Conservation (phyloP, 331 rosid species). For the Saraca asoca region DNA sequence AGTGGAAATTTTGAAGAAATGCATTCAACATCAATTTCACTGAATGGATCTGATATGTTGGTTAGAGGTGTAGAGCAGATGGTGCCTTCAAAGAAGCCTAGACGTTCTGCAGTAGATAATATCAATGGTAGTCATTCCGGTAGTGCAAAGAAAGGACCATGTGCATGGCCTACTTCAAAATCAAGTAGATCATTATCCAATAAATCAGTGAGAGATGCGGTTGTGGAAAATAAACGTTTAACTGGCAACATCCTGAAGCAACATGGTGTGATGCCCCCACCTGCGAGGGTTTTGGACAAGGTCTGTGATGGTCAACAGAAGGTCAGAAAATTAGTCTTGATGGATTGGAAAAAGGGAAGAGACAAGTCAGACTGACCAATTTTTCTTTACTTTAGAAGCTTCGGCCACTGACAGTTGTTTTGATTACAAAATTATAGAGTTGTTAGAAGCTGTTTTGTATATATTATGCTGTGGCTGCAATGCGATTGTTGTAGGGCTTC, state of each 20-base stretch:
- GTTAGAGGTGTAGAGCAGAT: constrained; percentile 49
- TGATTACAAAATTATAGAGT: constrained; percentile 18
- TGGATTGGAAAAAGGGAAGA: constrained; percentile 79
- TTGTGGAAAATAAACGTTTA: constrained; percentile 51
- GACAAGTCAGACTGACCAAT: constrained; percentile 53
- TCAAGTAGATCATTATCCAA: constrained; percentile 75
- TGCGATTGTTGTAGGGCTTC: constrained; percentile 38
- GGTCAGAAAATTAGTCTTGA: constrained; percentile 57
- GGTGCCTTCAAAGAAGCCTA: constrained; percentile 70
- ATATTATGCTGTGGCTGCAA: constrained; percentile 47
- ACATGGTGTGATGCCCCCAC: constrained; percentile 79
- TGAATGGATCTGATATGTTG: constrained; percentile 45
- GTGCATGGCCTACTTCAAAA: constrained; percentile 69
- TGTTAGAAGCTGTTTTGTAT: constrained; percentile 29
- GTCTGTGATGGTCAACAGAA: constrained; percentile 57
- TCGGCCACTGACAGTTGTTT: constrained; percentile 37
- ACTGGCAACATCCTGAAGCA: constrained; percentile 49
- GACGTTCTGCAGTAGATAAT: constrained; percentile 51
- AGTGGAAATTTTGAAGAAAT: constrained; percentile 58
- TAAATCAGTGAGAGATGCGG: constrained; percentile 53
- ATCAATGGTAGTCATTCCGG: constrained; percentile 49
- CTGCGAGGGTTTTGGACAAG: constrained; percentile 55
- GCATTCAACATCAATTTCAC: constrained; percentile 38
- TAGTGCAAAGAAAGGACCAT: constrained; percentile 48
- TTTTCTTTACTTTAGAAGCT: constrained; percentile 26